Base-by-base conservation (phyloP, 2,329 filamentous ascomycete genomes). In the Colletotrichum cuscutae region DNA sequence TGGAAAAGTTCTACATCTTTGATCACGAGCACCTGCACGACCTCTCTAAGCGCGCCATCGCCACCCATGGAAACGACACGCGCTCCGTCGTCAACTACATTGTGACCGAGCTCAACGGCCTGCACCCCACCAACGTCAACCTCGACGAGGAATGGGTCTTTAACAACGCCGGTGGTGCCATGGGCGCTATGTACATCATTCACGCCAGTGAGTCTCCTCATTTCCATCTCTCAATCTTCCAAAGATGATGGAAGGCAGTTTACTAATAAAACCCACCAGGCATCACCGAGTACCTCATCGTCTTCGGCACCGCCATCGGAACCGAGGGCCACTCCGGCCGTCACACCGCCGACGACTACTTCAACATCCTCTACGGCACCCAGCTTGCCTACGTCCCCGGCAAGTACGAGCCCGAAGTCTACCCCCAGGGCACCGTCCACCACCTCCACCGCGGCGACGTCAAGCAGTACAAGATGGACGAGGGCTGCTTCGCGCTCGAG, bases 341-440 rank as follows among this genome's bases (percentile, higher is more conserved):
- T 63, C 95, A 97, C 88, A 96, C 94, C 13, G 95, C 95, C 19
- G 94, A 97, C 84, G 95, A 98, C 87, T 98, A 97, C 88, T 98
- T 98, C 88, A 90, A 95, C 87, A 97, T 98, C 86, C 88, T 98
- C 37, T 86, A 87, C 42, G 95, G 95, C 77, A 90, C 91, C 77
- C 92, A 97, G 84, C 87, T 90, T 78, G 93, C 94, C 76, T 95
- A 95, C 86, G 87, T 89, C 5, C 90, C 92, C 2, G 92, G 92
- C 76, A 80, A 86, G 75, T 94, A 90, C 82, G 87, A 89, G 80
- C 85, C 91, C 42, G 92, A 94, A 83, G 84, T 93, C 74, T 96
- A 95, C 84, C 87, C 89, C 0, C 83, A 89, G 67, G 94, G 94
- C 49, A 87, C 83, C 77, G 88, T 95, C 76, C 92, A 97, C 85